phyloP scores from a whole-genome alignment of 2,329 filamentous ascomycete genomes.

The Tolypocladium paradoxum region DNA sequence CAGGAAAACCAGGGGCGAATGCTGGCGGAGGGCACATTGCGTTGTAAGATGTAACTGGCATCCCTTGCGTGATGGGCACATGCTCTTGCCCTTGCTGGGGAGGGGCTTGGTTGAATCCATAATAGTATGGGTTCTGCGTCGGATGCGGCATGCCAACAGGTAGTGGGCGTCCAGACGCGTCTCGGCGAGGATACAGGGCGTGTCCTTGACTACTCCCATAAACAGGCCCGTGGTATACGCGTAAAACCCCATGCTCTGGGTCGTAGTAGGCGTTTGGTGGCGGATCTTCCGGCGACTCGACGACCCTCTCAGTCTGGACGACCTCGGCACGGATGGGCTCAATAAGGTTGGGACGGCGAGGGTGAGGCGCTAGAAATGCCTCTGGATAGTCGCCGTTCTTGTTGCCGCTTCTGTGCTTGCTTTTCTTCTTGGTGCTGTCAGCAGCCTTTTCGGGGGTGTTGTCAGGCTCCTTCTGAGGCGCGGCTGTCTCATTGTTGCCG shows the following conservation, averaged over 20 bases:
- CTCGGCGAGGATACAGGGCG: slow-evolving; percentile 33
- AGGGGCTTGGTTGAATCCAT: slow-evolving; percentile 21
- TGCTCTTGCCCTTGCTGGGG: slow-evolving; percentile 10
- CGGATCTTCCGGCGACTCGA: slow-evolving; percentile 42
- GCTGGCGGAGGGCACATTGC: slow-evolving; percentile 11
- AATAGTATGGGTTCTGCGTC: slow-evolving; percentile 29
- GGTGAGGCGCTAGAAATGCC: slow-evolving; percentile 17
- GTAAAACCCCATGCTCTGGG: slow-evolving; percentile 36
- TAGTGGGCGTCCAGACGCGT: slow-evolving; percentile 18
- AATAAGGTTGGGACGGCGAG: slow-evolving; percentile 32
- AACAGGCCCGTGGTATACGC: slow-evolving; percentile 45
- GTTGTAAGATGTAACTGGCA: slow-evolving; percentile 12
- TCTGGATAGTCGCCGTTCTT: slow-evolving; percentile 15
- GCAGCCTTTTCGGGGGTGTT: background rate
- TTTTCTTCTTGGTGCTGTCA: background rate
- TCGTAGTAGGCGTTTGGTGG: slow-evolving; percentile 51
- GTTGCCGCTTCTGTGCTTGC: slow-evolving; percentile 3
- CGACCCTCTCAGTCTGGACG: slow-evolving; percentile 43
- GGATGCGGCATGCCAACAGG: slow-evolving; percentile 34
- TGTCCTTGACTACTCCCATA: slow-evolving; percentile 39
- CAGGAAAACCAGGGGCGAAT: slow-evolving; percentile 7
- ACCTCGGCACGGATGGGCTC: slow-evolving; percentile 37
- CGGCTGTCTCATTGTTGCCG: background rate
- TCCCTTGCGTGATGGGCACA: slow-evolving; percentile 19
- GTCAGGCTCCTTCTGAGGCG: background rate